A percentile compares a stretch with the other conserved stretches of the same genome.
Evolutionary conservation across 129 eudicot species (phyloP).

Genomic region (Artemisia tridentata): DNA sequence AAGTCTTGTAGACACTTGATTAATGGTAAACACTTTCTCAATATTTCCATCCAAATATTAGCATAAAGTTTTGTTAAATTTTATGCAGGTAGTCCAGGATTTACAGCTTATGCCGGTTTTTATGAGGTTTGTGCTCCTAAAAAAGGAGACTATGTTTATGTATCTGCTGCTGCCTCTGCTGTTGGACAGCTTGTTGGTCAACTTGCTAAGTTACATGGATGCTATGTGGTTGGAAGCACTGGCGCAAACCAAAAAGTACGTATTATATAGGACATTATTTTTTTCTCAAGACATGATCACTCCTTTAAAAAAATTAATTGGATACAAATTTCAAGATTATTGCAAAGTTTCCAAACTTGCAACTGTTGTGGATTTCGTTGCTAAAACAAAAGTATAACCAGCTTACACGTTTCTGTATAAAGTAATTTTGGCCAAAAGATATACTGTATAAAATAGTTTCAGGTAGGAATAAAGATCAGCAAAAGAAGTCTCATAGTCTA

Average conservation of each 20-base stretch:
- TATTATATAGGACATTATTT: background rate
- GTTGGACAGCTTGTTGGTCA: constrained; percentile 96
- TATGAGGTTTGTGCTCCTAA: constrained; percentile 80
- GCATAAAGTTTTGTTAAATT: background rate
- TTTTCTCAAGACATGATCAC: too few species aligned
- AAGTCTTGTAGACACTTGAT: too few species aligned
- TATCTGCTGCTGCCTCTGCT: constrained; percentile 93
- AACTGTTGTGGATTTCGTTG: too few species aligned
- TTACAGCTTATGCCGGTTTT: constrained; percentile 93
- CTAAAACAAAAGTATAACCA: too few species aligned
- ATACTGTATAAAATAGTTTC: too few species aligned
- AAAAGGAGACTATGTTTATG: constrained; percentile 66
- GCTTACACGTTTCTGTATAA: too few species aligned
- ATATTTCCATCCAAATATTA: background rate
- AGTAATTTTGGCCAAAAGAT: too few species aligned
- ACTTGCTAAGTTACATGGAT: constrained; percentile 75
- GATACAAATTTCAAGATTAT: too few species aligned
- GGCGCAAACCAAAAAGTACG: constrained; percentile 72
- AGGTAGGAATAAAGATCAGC: too few species aligned
- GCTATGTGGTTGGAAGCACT: constrained; percentile 93
- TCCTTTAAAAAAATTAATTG: too few species aligned
- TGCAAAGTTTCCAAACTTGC: too few species aligned
- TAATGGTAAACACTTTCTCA: background rate
- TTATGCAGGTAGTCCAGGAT: constrained; percentile 83
- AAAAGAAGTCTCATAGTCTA: too few species aligned